Conservation (phyloP, 768 basidiomycete species). For the Postia placenta region DNA sequence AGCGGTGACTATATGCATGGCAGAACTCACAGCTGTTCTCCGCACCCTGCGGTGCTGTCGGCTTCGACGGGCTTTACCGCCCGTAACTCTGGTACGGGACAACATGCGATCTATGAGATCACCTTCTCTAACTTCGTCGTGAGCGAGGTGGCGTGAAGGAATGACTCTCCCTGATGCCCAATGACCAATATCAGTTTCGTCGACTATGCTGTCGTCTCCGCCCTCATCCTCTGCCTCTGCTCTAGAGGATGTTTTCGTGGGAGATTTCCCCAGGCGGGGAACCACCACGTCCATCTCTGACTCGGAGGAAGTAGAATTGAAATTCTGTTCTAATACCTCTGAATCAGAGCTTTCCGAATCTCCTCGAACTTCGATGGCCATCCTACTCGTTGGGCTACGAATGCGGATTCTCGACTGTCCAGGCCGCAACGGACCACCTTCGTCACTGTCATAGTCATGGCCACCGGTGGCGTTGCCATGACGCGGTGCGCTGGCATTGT, state of each 20-base stretch:
- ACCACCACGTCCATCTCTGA: constrained; percentile 4
- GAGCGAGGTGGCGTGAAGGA: constrained; percentile 7
- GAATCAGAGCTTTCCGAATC: constrained; percentile 57
- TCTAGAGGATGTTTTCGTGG: too few relatives aligned
- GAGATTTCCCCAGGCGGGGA: constrained; percentile 7
- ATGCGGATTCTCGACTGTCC: constrained; percentile 44
- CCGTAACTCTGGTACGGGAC: constrained; percentile 30
- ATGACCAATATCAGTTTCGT: constrained; percentile 23
- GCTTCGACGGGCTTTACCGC: not conserved
- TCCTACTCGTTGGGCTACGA: constrained; percentile 21
- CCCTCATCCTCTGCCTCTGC: constrained; percentile 7
- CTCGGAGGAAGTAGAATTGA: not conserved
- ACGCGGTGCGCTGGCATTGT: constrained; percentile 6
- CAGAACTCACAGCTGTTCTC: not conserved
- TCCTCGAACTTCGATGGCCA: constrained; percentile 41
- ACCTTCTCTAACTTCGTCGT: constrained; percentile 30
- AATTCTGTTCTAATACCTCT: not conserved
- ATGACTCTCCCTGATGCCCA: constrained; percentile 24
- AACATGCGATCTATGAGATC: constrained; percentile 70
- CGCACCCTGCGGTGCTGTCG: not conserved
- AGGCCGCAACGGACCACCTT: constrained; percentile 38
- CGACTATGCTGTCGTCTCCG: constrained; percentile 7
- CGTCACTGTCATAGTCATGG: constrained; percentile 23
- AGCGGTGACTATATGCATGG: constrained; percentile 24
- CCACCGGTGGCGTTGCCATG: not conserved